A percentile compares a stretch with the other conserved stretches of the same genome.
Evolutionary conservation across 257 asterid species (phyloP).

Genomic region (Solanum paucissectum): DNA sequence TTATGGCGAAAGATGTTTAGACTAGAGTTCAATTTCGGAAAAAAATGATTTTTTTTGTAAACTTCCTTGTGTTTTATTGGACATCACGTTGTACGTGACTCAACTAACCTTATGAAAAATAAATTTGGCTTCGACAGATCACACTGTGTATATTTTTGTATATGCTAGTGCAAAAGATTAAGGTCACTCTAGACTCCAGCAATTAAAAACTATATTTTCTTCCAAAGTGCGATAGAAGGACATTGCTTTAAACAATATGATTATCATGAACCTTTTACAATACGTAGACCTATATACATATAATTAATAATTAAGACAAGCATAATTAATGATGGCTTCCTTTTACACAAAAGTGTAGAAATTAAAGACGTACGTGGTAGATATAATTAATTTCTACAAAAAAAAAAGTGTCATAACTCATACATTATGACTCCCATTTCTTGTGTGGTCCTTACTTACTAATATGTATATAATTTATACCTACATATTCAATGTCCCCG

Average conservation of each 20-base stretch:
- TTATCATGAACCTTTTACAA: neutral
- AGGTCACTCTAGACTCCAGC: neutral
- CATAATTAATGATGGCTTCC: neutral
- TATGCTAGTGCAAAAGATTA: neutral
- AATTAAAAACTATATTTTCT: neutral
- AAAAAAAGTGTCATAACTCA: neutral
- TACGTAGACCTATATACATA: neutral
- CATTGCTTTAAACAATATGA: neutral
- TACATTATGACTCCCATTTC: neutral
- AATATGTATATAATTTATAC: neutral
- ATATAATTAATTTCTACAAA: neutral
- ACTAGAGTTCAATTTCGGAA: too few relatives aligned
- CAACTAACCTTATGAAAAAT: neutral
- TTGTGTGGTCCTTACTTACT: neutral
- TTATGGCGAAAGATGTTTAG: too few relatives aligned
- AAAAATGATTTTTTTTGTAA: too few relatives aligned
- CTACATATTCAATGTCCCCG: neutral
- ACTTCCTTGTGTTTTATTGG: neutral
- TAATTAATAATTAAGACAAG: neutral
- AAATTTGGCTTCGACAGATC: neutral
- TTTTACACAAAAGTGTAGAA: neutral
- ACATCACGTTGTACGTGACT: neutral
- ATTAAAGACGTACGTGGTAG: neutral
- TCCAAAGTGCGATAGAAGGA: neutral
- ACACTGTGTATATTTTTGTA: neutral